Conservation (phyloP, 2,329 filamentous ascomycete genomes). For the Colletotrichum musicola region DNA sequence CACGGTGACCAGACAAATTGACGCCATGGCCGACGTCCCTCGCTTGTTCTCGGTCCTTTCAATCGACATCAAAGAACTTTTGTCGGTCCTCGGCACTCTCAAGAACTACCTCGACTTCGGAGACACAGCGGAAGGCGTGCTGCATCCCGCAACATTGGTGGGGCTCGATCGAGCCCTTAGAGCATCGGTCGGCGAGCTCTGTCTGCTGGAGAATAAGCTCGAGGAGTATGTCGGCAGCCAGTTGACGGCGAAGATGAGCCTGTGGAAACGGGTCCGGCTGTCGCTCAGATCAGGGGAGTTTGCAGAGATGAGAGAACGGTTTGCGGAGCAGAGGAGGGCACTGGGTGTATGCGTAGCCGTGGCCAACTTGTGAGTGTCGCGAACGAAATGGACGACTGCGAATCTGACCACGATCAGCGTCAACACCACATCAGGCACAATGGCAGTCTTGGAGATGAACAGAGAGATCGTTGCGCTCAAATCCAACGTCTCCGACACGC, state of each 20-base stretch:
- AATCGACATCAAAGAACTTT: conserved; percentile 9
- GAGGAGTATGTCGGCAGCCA: conserved; percentile 6
- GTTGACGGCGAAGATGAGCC: conserved; percentile 2
- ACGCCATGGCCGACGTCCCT: conserved; percentile 14
- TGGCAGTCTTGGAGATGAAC: conserved; percentile 9
- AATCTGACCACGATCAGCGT: conserved; percentile 17
- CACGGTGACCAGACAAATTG: conserved; percentile 18
- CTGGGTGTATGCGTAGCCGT: conserved; percentile 15
- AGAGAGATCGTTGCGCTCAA: conserved; percentile 16
- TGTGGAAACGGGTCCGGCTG: conserved; percentile 10
- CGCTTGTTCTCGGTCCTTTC: conserved; percentile 13
- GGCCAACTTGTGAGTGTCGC: conserved; percentile 21
- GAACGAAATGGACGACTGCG: not conserved
- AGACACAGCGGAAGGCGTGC: conserved; percentile 12
- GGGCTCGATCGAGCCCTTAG: conserved; percentile 13
- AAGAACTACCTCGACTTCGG: conserved; percentile 19
- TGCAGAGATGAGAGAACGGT: conserved; percentile 4
- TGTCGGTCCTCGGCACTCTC: conserved; percentile 23
- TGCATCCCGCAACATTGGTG: conserved; percentile 3
- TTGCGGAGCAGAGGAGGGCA: conserved; percentile 7
- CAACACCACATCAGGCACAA: conserved; percentile 14
- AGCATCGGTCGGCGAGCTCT: conserved; percentile 5
- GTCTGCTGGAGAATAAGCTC: not conserved
- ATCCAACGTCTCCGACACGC: conserved; percentile 7
- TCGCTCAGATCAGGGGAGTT: conserved; percentile 14